Percentiles rank a stretch among this genome's conserved stretches.
Conservation (phyloP, 2,329 filamentous ascomycete species). For the Thelonectria blattea region DNA sequence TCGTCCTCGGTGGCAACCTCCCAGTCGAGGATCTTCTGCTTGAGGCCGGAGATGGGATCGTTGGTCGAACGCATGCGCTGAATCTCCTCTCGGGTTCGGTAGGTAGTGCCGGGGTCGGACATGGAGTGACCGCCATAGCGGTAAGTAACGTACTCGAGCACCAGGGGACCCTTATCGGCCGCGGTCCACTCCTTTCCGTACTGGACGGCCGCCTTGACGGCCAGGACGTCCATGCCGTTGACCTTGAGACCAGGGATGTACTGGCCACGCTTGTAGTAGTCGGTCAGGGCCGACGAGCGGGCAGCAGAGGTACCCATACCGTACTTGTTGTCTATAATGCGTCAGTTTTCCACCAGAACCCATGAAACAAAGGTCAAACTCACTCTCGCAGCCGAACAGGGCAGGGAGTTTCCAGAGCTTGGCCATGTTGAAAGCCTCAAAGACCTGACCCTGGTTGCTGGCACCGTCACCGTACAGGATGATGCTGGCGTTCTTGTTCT, state of each 20-base stretch:
- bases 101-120: conserved; percentile 99
- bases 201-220: conserved; percentile 94
- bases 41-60: conserved; percentile 96
- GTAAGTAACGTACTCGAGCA: conserved; percentile 99
- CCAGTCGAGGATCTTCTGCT: conserved; percentile 98
- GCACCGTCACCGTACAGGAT: conserved; percentile 97
- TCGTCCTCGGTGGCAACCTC: conserved; percentile 89
- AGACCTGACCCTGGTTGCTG: conserved; percentile 98
- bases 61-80: conserved; percentile 99
- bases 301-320: conserved; percentile 98
- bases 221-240: conserved; percentile 99
- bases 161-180: conserved; percentile 86
- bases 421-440: conserved; percentile 99
- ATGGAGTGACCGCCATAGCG: conserved; percentile 99
- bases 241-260: conserved; percentile 99
- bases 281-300: conserved; percentile 92
- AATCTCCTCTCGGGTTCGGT: conserved; percentile 98
- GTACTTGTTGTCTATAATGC: conserved; percentile 93
- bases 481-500: conserved; percentile 83
- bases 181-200: conserved; percentile 89
- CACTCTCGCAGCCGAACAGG: conserved; percentile 98
- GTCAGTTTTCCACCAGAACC: conserved; percentile 19
- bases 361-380: conserved; percentile 46
- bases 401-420: conserved; percentile 98
- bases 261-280: conserved; percentile 99